Base-by-base conservation (phyloP, 305 asterid species). In the Euphrasia arctica region DNA sequence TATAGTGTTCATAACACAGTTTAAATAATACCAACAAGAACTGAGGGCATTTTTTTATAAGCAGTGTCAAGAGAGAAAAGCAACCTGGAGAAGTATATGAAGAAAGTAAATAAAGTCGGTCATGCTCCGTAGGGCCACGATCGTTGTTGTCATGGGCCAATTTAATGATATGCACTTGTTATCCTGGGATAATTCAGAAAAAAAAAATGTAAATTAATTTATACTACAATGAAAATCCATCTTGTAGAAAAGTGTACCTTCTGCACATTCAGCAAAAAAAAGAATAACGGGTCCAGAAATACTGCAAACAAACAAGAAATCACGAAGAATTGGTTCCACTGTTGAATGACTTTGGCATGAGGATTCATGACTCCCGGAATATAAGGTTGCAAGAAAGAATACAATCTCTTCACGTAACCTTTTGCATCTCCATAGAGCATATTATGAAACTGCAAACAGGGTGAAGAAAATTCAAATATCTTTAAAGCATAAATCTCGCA, bases 291-390 rank as follows among this genome's bases (percentile, higher is more conserved):
- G 81, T 91, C 95, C 54, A 91, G 58, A 69, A 86, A 88, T 63
- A 85, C 76, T 12, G 96, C 95, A 68, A 79, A 58, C 61, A 81
- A 72, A 74, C 95, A 88, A 70, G 82, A 82, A 63, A 83, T 74
- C 25, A 78, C 87, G 39, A 91, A 91, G 79, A 88, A 83, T 68
- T 84, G 72, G 85, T 77, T 90, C 97, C 97, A 90, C 76, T 64
- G 72, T 64, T 83, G 97, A 57, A 90, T 82, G 68, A 71, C 57
- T 74, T 69, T 82, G 2, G 91, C 69, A 71, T 90, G 95, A 69
- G 94, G 94, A 79, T 87, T 90, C 85, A 90, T 90, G 70, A 90
- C 82, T 47, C 91, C 85, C 2, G 95, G 95, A 71, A 87, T 78
- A 75, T 55, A 91, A 29, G 71, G 75, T 54, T 62, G 60, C 60